Evolutionary conservation across 2,329 filamentous ascomycete species (phyloP), one percentile per base, ranked within the genome.

Genomic region (Verticillium klebahnii): DNA sequence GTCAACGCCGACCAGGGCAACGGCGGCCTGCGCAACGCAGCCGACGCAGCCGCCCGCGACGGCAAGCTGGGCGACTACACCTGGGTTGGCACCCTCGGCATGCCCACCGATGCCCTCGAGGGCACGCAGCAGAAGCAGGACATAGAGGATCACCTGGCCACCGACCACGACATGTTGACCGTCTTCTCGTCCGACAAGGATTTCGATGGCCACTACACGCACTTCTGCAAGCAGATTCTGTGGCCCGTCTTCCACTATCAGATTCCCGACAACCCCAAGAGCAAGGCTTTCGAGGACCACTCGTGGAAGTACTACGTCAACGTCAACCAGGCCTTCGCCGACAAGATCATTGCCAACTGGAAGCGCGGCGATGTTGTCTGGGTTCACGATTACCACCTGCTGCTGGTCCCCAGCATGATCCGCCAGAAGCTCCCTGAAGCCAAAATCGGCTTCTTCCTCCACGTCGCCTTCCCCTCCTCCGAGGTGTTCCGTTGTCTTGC

Each of bases 171-270:
- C 68, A 93, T 92, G 69, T 76, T 96, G 67, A 87, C 90, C 2
- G 93, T 97, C 37, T 96, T 90, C 73, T 90, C 91, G 74, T 90
- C 87, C 64, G 94, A 98, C 77, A 92, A 90, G 72, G 93, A 98
- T 75, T 93, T 97, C 72, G 90, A 97, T 70, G 93, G 93, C 1
- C 93, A 97, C 76, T 98, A 98, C 72, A 87, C 89, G 14, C 93
- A 97, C 76, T 98, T 95, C 73, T 97, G 93, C 87, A 98, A 98
- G 79, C 92, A 94, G 71, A 97, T 98, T 61, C 82, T 98, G 7
- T 98, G 94, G 94, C 94, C 94, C 1, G 93, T 97, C 63, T 96
- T 98, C 75, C 93, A 98, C 77, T 98, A 98, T 74, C 93, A 97
- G 75, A 96, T 98, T 63, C 95, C 94, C 0, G 95, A 98, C 73